Conservation (phyloP, 352 stramenopile species). For the Phytophthora brassicae region DNA sequence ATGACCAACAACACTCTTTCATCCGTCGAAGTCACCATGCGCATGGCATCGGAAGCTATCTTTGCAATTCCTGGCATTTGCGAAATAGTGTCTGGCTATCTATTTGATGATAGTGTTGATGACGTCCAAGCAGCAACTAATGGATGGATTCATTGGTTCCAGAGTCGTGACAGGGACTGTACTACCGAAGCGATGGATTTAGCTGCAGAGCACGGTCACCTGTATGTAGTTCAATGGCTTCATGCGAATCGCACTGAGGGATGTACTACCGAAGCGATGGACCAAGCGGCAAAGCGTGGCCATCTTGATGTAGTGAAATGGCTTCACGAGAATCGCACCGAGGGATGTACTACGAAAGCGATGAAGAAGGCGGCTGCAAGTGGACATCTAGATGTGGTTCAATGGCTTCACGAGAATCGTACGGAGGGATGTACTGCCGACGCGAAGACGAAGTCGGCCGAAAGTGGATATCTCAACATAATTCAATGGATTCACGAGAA, state of each 20-base stretch:
- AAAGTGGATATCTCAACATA: neutral
- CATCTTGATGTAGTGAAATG: slow-evolving; percentile 1
- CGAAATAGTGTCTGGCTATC: too few species aligned
- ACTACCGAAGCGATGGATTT: neutral
- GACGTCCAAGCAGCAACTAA: too few species aligned
- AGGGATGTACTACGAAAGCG: neutral
- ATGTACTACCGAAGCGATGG: neutral
- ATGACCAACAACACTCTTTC: too few species aligned
- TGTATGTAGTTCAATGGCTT: neutral
- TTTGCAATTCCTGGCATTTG: too few species aligned
- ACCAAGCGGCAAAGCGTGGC: neutral
- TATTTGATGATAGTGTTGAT: too few species aligned
- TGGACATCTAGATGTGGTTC: neutral
- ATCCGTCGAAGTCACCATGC: too few species aligned
- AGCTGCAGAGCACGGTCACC: neutral
- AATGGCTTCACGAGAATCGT: neutral
- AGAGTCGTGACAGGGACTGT: too few species aligned
- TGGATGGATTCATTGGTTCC: too few species aligned
- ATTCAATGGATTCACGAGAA: neutral
- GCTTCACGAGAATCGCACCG: neutral
- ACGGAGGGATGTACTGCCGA: neutral
- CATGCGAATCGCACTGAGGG: neutral
- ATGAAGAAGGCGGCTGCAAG: neutral
- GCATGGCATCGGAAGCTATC: too few species aligned
- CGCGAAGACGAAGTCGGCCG: neutral